Evolutionary conservation across 345 rosid species (phyloP), one percentile per base, ranked within the genome.

Genomic region (Sisymbrium altissimum): DNA sequence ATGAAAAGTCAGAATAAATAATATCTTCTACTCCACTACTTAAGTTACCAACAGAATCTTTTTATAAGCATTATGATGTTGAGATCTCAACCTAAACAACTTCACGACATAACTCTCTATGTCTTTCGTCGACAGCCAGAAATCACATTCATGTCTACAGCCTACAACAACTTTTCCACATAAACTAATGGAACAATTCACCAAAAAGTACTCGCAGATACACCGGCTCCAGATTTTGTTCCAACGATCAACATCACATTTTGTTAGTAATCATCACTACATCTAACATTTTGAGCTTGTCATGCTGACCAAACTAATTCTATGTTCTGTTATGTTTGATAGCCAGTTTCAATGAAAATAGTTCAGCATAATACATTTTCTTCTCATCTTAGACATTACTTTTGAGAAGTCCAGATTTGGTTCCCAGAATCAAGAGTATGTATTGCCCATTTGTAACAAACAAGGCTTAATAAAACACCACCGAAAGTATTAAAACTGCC

Each of bases 11-110:
- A 25, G 59, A 44, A 25, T 39, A 76, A 77, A 70, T 27, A 62
- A 70, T 73, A 76, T 71, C 68, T 74, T 76, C 68, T 67, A 74
- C 74, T 77, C 76, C 80, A 67, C 78, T 78, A 43, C 78, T 62
- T 32, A 75, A 68, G 56, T 52, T 68, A 75, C 74, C 79, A 58
- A 67, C 61, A 59, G 33, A 66, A 66, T 74, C 66, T 52, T 18
- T 52, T 62, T 54, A 25, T 35, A 58, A 74, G 65, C 58, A 69
- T 69, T 62, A 15, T 70, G 80, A 69, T 61, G 56, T 68, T 75
- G 79, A 75, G 40, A 68, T 68, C 64, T 36, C 79, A 76, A 69
- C 79, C 70, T 69, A 76, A 53, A 15, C 74, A 41, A 50, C 74
- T 68, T 68, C 72, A 48, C 32, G 4, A 49, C 44, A 41, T 13